Percentiles rank a stretch among this genome's conserved stretches.
Evolutionary conservation across 2,329 filamentous ascomycete species (phyloP).

Genomic region (Plenodomus tracheiphilus): DNA sequence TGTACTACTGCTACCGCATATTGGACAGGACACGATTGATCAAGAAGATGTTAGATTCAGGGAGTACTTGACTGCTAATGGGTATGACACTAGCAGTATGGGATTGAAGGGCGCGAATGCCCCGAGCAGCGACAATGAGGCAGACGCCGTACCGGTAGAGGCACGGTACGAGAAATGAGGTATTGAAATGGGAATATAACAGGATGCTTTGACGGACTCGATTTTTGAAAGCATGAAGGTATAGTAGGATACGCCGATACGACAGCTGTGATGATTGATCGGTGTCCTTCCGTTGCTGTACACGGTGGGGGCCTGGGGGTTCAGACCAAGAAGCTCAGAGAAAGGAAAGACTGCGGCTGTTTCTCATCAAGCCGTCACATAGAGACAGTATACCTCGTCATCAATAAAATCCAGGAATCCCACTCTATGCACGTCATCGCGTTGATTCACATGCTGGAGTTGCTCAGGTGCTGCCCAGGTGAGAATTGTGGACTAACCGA

Average conservation of each 20-base stretch:
- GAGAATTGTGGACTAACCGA: background rate
- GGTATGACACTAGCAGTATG: conserved; percentile 71
- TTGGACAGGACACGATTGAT: conserved; percentile 82
- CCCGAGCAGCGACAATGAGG: conserved; percentile 17
- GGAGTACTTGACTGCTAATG: conserved; percentile 70
- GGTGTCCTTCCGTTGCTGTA: too few relatives aligned
- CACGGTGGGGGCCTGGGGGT: too few relatives aligned
- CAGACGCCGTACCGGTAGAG: conserved; percentile 10
- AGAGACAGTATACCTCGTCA: too few relatives aligned
- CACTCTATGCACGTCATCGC: background rate
- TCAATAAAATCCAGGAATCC: too few relatives aligned
- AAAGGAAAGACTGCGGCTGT: too few relatives aligned
- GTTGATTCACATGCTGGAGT: background rate
- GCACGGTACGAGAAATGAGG: conserved; percentile 1
- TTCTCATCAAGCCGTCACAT: too few relatives aligned
- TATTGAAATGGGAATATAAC: background rate
- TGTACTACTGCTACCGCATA: conserved; percentile 71
- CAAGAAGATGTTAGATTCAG: conserved; percentile 77
- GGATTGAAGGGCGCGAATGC: conserved; percentile 39
- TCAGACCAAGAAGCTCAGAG: too few relatives aligned
- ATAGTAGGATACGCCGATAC: too few relatives aligned
- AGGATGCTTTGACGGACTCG: too few relatives aligned
- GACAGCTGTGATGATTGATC: too few relatives aligned
- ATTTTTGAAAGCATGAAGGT: too few relatives aligned
- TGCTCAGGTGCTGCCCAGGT: too few relatives aligned